These are phyloP conservation scores for Psidium friedrichsthalianum DNA, from an alignment of 345 rosid species.

Conservation along the genomic window DNA sequence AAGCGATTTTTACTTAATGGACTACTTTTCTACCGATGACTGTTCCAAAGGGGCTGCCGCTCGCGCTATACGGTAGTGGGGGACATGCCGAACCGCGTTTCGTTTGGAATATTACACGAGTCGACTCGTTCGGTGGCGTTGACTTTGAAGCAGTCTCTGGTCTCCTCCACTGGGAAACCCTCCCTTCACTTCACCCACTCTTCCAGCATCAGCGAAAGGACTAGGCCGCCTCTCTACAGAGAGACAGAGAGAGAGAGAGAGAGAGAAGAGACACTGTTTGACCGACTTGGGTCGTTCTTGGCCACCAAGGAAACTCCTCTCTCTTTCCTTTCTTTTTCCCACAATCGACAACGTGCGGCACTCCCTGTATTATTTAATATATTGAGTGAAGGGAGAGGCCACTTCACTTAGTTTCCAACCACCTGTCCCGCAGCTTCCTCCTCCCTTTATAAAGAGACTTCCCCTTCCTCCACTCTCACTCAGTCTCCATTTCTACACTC, in stretches of 20 bases:
- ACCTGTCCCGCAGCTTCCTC: slow-evolving; percentile 58
- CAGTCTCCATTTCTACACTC: neutral
- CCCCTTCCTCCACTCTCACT: slow-evolving; percentile 10
- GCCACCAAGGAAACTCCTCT: slow-evolving; percentile 13
- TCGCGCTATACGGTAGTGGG: no score
- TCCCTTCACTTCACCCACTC: neutral
- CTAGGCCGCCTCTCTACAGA: neutral
- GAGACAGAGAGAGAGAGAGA: neutral
- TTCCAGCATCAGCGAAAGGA: neutral
- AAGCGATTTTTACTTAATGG: no score
- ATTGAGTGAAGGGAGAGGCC: neutral
- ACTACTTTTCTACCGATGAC: no score
- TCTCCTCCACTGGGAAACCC: neutral
- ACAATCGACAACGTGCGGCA: neutral
- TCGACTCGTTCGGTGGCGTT: neutral
- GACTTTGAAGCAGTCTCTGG: neutral
- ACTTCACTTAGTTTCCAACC: slow-evolving; percentile 22
- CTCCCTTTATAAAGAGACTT: neutral
- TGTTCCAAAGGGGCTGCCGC: no score
- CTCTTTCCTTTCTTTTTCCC: neutral
- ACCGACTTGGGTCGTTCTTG: slow-evolving; percentile 27
- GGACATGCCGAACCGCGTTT: neutral
- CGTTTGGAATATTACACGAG: neutral
- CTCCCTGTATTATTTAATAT: neutral
- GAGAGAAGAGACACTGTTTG: slow-evolving; percentile 17